Percentiles rank a stretch among this genome's conserved stretches.
phyloP scores from a whole-genome alignment of 2,329 filamentous ascomycete species.

The Botrytis hyacinthi region DNA sequence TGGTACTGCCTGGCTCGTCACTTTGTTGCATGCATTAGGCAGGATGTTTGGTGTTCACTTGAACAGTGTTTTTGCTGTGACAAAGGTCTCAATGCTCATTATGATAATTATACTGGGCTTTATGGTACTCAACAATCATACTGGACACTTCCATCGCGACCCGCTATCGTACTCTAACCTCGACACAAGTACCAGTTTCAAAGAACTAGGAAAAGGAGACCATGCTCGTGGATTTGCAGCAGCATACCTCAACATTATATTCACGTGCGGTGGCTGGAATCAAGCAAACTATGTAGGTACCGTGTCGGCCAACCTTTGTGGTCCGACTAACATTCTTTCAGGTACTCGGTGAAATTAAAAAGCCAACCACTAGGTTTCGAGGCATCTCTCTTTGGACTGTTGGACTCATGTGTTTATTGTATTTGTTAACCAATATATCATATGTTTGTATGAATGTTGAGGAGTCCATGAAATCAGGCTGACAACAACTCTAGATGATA shows the following conservation, averaged over 20 bases:
- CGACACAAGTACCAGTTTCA: slow-evolving; percentile 21
- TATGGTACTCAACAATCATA: slow-evolving; percentile 19
- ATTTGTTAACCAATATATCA: slow-evolving; percentile 42
- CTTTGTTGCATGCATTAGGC: slow-evolving; percentile 49
- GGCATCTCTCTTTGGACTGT: slow-evolving; percentile 28
- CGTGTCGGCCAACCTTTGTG: not conserved
- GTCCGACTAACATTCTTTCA: slow-evolving; percentile 42
- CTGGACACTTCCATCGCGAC: not conserved
- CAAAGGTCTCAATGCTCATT: slow-evolving; percentile 50
- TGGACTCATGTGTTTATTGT: slow-evolving; percentile 38
- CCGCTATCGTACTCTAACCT: slow-evolving; percentile 22
- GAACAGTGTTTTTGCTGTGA: slow-evolving; percentile 49
- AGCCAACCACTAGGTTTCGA: slow-evolving; percentile 33
- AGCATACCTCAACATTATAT: slow-evolving; percentile 47
- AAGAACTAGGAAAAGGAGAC: slow-evolving; percentile 24
- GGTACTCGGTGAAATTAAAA: slow-evolving; percentile 25
- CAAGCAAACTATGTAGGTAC: slow-evolving; percentile 45
- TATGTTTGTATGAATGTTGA: slow-evolving; percentile 41
- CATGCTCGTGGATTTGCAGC: slow-evolving; percentile 39
- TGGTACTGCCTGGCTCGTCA: slow-evolving; percentile 44
- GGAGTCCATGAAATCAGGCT: not conserved
- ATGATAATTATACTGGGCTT: slow-evolving; percentile 44
- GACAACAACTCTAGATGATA: slow-evolving; percentile 30
- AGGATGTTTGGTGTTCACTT: slow-evolving; percentile 50
- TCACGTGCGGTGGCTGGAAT: slow-evolving; percentile 44